Evolutionary conservation across 768 basidiomycete genomes (phyloP).

Genomic region (Nevesoporus exiguus): DNA sequence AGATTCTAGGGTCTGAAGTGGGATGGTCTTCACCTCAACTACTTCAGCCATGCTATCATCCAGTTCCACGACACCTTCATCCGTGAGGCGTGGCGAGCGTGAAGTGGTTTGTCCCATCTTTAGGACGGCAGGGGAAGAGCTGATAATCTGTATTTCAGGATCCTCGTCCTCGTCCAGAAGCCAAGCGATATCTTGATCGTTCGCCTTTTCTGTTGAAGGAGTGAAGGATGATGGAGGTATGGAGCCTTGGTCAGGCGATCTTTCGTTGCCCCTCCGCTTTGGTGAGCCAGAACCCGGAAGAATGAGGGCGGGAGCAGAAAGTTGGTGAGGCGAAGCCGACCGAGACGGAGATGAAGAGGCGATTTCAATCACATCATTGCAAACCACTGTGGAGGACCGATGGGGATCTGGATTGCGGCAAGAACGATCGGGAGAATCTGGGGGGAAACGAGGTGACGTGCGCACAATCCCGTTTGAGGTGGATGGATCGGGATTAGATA

Average conservation of each 20-base stretch:
- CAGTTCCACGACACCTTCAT: slow-evolving; percentile 20
- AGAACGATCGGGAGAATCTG: slow-evolving; percentile 15
- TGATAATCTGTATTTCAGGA: slow-evolving; percentile 47
- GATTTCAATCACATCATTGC: slow-evolving; percentile 30
- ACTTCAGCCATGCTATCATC: slow-evolving; percentile 15
- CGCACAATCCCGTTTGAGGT: neutral
- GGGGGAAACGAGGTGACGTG: slow-evolving; percentile 7
- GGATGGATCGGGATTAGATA: slow-evolving; percentile 17
- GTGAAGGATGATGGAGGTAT: neutral
- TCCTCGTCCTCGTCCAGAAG: slow-evolving; percentile 66
- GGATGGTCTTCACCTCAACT: slow-evolving; percentile 18
- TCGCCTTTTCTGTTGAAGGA: neutral
- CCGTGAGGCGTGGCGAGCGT: slow-evolving; percentile 2
- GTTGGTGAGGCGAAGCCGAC: slow-evolving; percentile 14
- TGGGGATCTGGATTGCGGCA: neutral
- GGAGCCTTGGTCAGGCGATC: neutral
- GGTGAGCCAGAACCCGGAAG: neutral
- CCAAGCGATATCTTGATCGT: slow-evolving; percentile 55
- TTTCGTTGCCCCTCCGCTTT: slow-evolving; percentile 14
- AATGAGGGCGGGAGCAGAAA: neutral
- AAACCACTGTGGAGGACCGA: slow-evolving; percentile 24
- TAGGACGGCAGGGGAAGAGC: slow-evolving; percentile 43
- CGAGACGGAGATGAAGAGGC: slow-evolving; percentile 29
- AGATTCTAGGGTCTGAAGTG: slow-evolving; percentile 8
- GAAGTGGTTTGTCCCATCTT: slow-evolving; percentile 5